These are phyloP conservation scores for Vitellaria paradoxa DNA, from an alignment of 179 eudicot species.

Conservation along the genomic window DNA sequence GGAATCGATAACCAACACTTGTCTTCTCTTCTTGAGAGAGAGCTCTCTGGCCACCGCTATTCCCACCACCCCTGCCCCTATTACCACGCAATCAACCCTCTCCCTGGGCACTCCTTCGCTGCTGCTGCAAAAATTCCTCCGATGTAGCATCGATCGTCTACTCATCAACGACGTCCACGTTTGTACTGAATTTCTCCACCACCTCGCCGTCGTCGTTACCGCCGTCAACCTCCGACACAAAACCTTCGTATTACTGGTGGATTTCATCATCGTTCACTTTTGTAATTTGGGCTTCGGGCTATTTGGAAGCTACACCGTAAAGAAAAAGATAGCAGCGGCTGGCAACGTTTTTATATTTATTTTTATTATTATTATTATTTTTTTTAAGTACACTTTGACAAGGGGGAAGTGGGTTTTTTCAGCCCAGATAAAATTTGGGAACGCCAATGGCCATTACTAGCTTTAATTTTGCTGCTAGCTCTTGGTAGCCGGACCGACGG, in stretches of 20 bases:
- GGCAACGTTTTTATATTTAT: no score
- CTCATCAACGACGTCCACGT: not conserved
- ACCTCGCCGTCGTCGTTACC: not conserved
- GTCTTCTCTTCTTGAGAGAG: constrained; percentile 40
- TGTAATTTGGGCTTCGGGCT: not conserved
- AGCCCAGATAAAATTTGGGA: no score
- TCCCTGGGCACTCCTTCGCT: constrained; percentile 39
- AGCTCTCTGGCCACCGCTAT: constrained; percentile 80
- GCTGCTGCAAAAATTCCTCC: not conserved
- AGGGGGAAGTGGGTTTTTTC: no score
- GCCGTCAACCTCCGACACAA: not conserved
- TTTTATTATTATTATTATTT: no score
- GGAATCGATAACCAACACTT: constrained; percentile 75
- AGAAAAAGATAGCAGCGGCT: no score
- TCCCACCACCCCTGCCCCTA: constrained; percentile 90
- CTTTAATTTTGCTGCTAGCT: no score
- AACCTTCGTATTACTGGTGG: not conserved
- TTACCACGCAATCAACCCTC: constrained; percentile 80
- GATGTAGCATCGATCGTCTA: not conserved
- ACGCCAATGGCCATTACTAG: no score
- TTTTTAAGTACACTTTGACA: no score
- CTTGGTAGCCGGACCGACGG: no score
- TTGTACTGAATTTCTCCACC: not conserved
- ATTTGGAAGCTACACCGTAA: no score
- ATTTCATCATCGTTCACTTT: not conserved